These are phyloP conservation scores for Hyparrhenia diplandra DNA, from an alignment of 176 grass and related monocot genomes.

Conservation along the genomic window DNA sequence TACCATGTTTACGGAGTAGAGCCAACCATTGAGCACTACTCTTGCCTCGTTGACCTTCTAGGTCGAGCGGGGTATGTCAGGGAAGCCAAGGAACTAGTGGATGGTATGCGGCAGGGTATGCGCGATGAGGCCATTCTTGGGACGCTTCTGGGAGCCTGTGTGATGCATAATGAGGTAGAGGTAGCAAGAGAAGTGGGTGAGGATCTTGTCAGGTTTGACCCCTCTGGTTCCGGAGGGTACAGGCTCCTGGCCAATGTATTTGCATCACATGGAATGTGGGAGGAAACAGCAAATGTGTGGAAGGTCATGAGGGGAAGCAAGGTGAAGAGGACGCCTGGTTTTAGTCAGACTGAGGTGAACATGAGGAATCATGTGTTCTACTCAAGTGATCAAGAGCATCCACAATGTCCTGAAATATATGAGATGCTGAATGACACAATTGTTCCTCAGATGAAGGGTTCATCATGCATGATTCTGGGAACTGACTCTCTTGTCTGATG, in stretches of 20 bases:
- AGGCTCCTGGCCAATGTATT: conserved; percentile 48
- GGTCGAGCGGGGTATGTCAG: conserved; percentile 42
- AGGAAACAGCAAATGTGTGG: conserved; percentile 36
- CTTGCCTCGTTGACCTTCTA: conserved; percentile 72
- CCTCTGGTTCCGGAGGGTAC: conserved; percentile 25
- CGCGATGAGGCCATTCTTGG: conserved; percentile 44
- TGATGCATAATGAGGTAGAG: conserved; percentile 52
- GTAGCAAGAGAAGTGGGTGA: conserved; percentile 38
- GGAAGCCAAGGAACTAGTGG: conserved; percentile 58
- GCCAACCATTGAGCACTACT: conserved; percentile 57
- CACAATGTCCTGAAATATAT: conserved; percentile 39
- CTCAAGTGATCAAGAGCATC: conserved; percentile 36
- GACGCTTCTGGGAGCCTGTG: conserved; percentile 57
- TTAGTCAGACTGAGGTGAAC: conserved; percentile 36
- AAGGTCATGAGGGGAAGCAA: conserved; percentile 47
- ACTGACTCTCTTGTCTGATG: not conserved
- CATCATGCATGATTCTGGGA: not conserved
- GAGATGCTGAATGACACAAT: conserved; percentile 34
- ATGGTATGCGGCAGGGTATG: conserved; percentile 42
- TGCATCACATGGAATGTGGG: conserved; percentile 33
- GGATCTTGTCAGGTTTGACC: conserved; percentile 22
- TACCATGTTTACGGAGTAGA: conserved; percentile 34
- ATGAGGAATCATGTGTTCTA: conserved; percentile 42
- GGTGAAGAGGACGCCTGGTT: conserved; percentile 29
- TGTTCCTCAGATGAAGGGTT: conserved; percentile 46